Base-by-base conservation (phyloP, 352 stramenopile species). In the Globisporangium paddicum region DNA sequence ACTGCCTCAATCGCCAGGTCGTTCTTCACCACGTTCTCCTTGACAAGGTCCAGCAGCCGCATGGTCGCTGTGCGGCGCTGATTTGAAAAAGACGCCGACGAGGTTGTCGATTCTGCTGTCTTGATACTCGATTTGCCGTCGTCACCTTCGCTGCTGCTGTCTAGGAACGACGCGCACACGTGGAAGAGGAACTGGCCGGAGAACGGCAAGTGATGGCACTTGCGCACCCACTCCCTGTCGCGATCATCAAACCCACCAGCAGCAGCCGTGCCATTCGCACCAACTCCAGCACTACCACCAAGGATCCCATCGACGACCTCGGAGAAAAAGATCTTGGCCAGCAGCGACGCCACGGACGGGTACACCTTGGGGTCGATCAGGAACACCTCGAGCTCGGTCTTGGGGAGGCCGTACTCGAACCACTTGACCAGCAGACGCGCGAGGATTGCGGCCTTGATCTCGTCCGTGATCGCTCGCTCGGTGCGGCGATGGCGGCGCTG, bases 151-250 rank as follows among this genome's bases (percentile, higher is more conserved):
- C 21, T 30, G 35, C 32, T 28, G 61, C n/a, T 74, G 28, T 87
- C 67, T 11, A 95, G 57, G 34, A 86, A 83, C 13, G 69, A 82
- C 14, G 75, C 65, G 30, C 82, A 91, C 8, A 95, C 71, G 42
- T 84, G 72, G 56, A 93, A 93, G 26, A 93, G 67, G 55, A 93
- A 95, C 41, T 86, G 75, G 0, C 86, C 84, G 5, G 82, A 91
- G 58, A 93, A 90, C 1, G 79, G 78, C 14, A 95, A 67, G 6
- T 67, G 56, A 44, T 93, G 83, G 55, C 86, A 95, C 58, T 86
- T 79, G 41, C 68, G 58, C 19, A 95, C 71, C 82, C 83, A 95
- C 30, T 87, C 78, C 32, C 75, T 76, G 60, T 95, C 83, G 14
- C 82, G 83, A 19, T 92, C 82, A 61, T 91, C 76, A 55, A 93